These are phyloP conservation scores for Melanomma pulvis-pyrius DNA, from an alignment of 495 filamentous ascomycete genomes.

Conservation along the genomic window DNA sequence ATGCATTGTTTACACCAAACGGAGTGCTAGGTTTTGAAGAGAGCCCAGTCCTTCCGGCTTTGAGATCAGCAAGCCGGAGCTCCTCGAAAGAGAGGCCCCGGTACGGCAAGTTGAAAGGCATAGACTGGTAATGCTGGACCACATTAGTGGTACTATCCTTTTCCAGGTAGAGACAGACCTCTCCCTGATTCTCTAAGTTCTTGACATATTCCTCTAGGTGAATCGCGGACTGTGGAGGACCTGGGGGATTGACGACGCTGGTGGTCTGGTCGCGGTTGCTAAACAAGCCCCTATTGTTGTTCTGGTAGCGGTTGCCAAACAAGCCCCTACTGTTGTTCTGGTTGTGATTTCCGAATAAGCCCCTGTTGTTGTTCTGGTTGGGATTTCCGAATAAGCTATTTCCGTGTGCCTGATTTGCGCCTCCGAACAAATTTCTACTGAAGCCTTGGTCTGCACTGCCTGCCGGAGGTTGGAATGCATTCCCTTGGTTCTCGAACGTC, in stretches of 20 bases:
- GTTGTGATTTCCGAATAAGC: not conserved
- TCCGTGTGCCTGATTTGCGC: not conserved
- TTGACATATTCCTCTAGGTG: not conserved
- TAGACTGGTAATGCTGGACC: constrained; percentile 5
- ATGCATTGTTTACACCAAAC: not conserved
- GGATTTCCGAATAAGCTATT: not conserved
- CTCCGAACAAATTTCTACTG: not conserved
- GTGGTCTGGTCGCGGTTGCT: not conserved
- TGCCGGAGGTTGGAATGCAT: not conserved
- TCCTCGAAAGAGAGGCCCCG: constrained; percentile 11
- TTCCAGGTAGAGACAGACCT: not conserved
- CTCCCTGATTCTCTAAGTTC: not conserved
- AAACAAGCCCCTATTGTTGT: not conserved
- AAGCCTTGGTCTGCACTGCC: too few species aligned
- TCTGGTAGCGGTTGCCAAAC: not conserved
- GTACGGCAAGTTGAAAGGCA: not conserved
- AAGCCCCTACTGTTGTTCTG: not conserved
- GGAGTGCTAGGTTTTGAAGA: not conserved
- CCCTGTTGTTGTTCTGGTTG: not conserved
- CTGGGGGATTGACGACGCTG: not conserved
- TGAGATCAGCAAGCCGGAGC: constrained; percentile 3
- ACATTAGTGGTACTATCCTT: not conserved
- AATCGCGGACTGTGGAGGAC: not conserved
- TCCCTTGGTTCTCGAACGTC: not conserved
- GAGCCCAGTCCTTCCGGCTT: not conserved